A percentile compares a stretch with the other conserved stretches of the same genome.
These are phyloP conservation scores for Spiraea crenata DNA, from an alignment of 331 rosid species.

Conservation along the genomic window DNA sequence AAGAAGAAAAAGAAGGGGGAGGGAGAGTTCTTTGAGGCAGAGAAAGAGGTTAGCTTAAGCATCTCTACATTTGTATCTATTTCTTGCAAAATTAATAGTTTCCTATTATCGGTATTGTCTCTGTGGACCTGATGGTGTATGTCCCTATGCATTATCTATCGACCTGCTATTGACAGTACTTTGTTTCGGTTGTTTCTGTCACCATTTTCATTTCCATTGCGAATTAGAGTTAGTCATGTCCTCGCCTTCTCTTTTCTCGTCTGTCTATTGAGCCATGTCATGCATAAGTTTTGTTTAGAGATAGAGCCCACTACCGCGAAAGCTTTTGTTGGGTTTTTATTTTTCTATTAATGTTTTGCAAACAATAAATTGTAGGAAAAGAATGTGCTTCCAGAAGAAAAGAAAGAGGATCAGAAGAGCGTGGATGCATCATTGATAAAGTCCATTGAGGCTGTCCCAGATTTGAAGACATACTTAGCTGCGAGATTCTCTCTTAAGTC, in stretches of 20 bases:
- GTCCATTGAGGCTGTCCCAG: conserved; percentile 30
- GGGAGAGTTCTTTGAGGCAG: conserved; percentile 34
- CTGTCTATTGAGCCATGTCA: not conserved
- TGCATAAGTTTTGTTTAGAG: not conserved
- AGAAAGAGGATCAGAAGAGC: conserved; percentile 35
- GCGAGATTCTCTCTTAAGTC: conserved; percentile 32
- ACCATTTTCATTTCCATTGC: not conserved
- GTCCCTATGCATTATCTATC: not conserved
- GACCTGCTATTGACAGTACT: too few relatives aligned
- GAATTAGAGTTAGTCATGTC: too few relatives aligned
- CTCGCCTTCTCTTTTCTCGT: not conserved
- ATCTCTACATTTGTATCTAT: not conserved
- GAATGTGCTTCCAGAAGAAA: conserved; percentile 24
- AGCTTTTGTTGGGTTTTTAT: not conserved
- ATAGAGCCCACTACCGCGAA: not conserved
- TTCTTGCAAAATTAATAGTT: not conserved
- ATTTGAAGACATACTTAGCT: conserved; percentile 32
- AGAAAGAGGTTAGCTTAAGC: conserved; percentile 26
- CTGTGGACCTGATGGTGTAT: not conserved
- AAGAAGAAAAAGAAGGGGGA: conserved; percentile 31
- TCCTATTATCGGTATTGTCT: not conserved
- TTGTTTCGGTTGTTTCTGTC: not conserved
- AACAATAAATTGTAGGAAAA: conserved; percentile 21
- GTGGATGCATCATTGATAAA: conserved; percentile 30
- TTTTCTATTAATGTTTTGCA: not conserved